Evolutionary conservation across 202 grass and related monocot species (phyloP), one percentile per base, ranked within the genome.

Genomic region (Digitaria exilis): DNA sequence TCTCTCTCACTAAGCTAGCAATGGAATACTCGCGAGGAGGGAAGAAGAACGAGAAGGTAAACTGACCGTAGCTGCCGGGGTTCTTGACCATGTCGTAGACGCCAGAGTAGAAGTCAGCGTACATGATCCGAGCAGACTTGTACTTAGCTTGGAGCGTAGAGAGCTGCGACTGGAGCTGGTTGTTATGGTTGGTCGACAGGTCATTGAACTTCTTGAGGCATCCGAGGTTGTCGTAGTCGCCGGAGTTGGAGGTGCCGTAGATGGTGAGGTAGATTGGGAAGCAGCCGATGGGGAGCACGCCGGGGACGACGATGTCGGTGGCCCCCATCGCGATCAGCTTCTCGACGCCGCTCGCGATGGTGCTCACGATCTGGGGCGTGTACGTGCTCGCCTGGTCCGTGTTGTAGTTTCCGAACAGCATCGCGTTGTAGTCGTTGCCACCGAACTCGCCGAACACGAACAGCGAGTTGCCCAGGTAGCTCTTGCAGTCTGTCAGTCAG

Each of bases 401-500:
- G 69, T 32, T 86, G 86, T 89, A 86, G 79, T 90, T 90, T 11
- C 90, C 86, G 83, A 98, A 98, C 37, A 98, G 90, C 87, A 85
- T 88, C 8, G 96, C 93, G 46, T 93, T 95, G 84, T 98, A 98
- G 85, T 96, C 96, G 64, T 98, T 98, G 9, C 96, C 93, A 3
- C 93, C 93, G 34, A 98, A 90, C 88, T 98, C 96, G 35, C 96
- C 96, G 66, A 96, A 64, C 15, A 98, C 61, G 75, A 94, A 94
- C 17, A 98, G 84, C 0, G 93, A 93, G 1, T 89, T 92, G 1
- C 39, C 7, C 0, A 98, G 73, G 72, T 92, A 98, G 78, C 74
- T 75, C 77, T 83, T 91, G 89, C 93, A 98, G 58, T 68, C 92
- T 50, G 22, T 29, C 0, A n/a, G n/a, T n/a, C n/a, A n/a, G n/a